These are phyloP conservation scores for Neoarthrinium moseri DNA, from an alignment of 2,329 filamentous ascomycete genomes.

Conservation along the genomic window DNA sequence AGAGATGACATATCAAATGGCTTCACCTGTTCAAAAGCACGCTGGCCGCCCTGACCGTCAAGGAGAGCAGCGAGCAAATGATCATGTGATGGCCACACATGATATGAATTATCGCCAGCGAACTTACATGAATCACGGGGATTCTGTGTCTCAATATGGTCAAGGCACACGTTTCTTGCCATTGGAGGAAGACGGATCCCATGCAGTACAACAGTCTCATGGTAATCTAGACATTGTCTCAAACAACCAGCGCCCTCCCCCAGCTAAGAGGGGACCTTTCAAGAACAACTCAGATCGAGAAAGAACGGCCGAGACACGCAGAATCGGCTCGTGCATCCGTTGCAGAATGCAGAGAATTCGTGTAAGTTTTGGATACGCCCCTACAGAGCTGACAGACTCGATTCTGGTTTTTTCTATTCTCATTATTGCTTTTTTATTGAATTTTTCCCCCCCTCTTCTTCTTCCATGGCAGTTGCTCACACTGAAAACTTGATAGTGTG, in stretches of 20 bases:
- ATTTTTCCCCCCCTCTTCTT: neutral
- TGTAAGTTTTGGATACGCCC: conserved; percentile 37
- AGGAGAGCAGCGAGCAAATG: conserved; percentile 16
- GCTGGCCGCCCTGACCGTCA: conserved; percentile 20
- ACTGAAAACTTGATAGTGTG: conserved; percentile 42
- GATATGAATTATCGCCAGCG: conserved; percentile 1
- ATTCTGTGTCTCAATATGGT: conserved; percentile 16
- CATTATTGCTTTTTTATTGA: no score
- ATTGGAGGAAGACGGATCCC: conserved; percentile 17
- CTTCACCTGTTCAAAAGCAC: conserved; percentile 22
- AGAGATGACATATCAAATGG: conserved; percentile 38
- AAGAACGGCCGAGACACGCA: conserved; percentile 55
- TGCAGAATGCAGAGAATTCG: conserved; percentile 63
- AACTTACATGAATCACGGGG: neutral
- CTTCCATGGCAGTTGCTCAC: conserved; percentile 13
- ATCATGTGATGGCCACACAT: conserved; percentile 13
- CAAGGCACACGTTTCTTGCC: conserved; percentile 11
- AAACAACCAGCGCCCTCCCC: conserved; percentile 32
- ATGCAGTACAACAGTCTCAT: conserved; percentile 14
- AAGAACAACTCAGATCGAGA: conserved; percentile 49
- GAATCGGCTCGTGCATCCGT: conserved; percentile 58
- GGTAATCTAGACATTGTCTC: conserved; percentile 32
- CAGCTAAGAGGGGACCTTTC: conserved; percentile 51
- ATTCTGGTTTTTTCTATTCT: no score
- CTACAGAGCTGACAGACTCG: no score